A percentile compares a stretch with the other conserved stretches of the same genome.
phyloP scores from a whole-genome alignment of 2,329 filamentous ascomycete genomes.

The Rhinocladiella similis region DNA sequence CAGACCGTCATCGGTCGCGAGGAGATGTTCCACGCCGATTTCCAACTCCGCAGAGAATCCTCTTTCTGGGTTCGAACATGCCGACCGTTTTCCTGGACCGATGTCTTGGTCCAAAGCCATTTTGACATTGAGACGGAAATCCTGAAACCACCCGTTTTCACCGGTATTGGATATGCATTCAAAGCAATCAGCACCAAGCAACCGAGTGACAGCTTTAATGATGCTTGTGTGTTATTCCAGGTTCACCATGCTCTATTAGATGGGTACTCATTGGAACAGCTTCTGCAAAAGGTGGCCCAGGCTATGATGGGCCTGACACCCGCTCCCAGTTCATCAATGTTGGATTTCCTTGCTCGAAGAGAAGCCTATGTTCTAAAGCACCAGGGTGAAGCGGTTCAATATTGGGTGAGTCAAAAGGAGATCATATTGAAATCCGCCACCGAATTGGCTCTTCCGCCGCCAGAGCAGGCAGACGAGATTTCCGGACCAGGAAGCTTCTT shows the following conservation, averaged over 20 bases:
- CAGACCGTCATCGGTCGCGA: constrained; percentile 29
- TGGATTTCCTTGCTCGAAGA: constrained; percentile 10
- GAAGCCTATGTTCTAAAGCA: too few species aligned
- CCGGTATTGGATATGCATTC: constrained; percentile 1
- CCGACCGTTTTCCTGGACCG: not conserved
- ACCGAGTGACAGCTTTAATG: too few species aligned
- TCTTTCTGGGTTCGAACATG: not conserved
- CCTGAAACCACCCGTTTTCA: too few species aligned
- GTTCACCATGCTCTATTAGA: constrained; percentile 39
- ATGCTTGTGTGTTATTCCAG: constrained; percentile 31
- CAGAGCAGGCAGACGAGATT: not conserved
- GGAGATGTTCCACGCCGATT: constrained; percentile 29
- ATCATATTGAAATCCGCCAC: constrained; percentile 1
- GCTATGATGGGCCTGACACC: constrained; percentile 19
- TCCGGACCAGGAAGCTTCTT: not conserved
- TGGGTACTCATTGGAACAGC: constrained; percentile 31
- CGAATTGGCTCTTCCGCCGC: constrained; percentile 2
- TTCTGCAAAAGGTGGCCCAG: constrained; percentile 28
- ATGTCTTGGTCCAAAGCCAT: constrained; percentile 15
- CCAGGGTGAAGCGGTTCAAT: too few species aligned
- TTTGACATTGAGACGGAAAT: not conserved
- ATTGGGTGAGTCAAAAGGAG: too few species aligned
- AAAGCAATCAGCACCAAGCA: constrained; percentile 8
- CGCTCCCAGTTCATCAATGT: constrained; percentile 7
- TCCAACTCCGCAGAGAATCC: constrained; percentile 12